Base-by-base conservation (phyloP, 2,329 filamentous ascomycete species). In the Penicillium sp. region DNA sequence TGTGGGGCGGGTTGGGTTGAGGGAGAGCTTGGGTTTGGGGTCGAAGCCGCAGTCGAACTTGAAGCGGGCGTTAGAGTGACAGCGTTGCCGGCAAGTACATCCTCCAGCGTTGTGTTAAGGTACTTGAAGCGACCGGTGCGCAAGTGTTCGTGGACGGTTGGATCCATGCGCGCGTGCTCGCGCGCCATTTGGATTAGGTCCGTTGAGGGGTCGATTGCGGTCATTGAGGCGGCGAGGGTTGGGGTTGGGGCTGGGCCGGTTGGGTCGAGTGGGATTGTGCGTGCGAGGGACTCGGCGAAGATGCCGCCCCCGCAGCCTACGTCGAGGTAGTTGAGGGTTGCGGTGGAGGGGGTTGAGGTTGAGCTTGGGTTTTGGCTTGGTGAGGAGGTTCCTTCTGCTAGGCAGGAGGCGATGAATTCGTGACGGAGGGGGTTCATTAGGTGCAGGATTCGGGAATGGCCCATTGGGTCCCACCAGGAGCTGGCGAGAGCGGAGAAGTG, bases 391-490 rank as follows among this genome's bases (percentile, higher is more conserved):
- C 78, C 75, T 19, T 80, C 77, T 56, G 76, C 69, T 41, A 84
- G 79, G 65, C 91, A 96, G 55, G 75, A 72, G 21, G 77, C 77
- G 68, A 96, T 93, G 72, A 97, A 97, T 71, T 89, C 83, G 73
- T 97, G 90, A 31, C 93, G 89, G 40, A 95, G 81, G 2, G 93
- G 93, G 72, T 98, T 97, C 91, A 98, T 97, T 58, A 95, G 84
- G 70, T 98, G 93, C 2, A 98, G 82, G 51, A 96, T 82, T 34
- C 91, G 83, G 4, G 89, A 96, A 6, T 91, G 85, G 45, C 93
- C 93, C 65, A 95, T 83, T 1, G 91, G 87, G 70, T 97, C 90
- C 93, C 93, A 98, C 93, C 93, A 98, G 62, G 85, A 85, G 57
- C 87, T 87, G 57, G 93, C 93, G 63, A 98, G 87, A 55, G 83